A percentile compares a stretch with the other conserved stretches of the same genome.
Conservation (phyloP, 2,329 filamentous ascomycete genomes). For the Xylaria sp. region DNA sequence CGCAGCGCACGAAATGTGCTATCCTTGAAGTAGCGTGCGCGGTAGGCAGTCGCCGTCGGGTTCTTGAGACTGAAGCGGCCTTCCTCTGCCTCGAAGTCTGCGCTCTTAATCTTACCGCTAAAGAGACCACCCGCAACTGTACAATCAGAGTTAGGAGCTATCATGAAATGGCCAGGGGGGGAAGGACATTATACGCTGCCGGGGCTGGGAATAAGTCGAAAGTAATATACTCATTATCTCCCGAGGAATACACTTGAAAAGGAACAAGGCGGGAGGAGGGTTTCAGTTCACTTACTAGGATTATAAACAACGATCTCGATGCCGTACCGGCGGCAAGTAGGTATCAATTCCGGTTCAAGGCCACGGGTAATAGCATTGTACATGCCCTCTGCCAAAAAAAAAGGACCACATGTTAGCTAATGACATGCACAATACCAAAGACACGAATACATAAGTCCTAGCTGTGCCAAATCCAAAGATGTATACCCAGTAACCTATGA, state of each 20-base stretch:
- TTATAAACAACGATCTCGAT: conserved; percentile 84
- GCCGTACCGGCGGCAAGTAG: conserved; percentile 75
- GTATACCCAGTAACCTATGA: too few species aligned
- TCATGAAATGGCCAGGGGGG: too few species aligned
- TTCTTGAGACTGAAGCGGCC: conserved; percentile 71
- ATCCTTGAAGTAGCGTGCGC: conserved; percentile 74
- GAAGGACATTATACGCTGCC: too few species aligned
- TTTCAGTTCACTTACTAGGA: conserved; percentile 50
- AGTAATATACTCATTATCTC: too few species aligned
- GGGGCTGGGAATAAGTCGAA: too few species aligned
- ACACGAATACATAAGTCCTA: not conserved
- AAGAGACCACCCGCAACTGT: conserved; percentile 76
- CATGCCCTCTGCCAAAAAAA: conserved; percentile 61
- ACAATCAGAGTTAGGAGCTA: not conserved
- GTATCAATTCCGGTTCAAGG: conserved; percentile 76
- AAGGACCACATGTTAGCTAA: not conserved
- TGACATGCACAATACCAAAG: not conserved
- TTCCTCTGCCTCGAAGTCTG: conserved; percentile 64
- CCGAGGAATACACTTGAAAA: not conserved
- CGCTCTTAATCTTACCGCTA: conserved; percentile 76
- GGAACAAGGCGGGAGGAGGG: not conserved
- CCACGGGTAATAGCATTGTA: conserved; percentile 80
- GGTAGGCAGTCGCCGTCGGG: conserved; percentile 60
- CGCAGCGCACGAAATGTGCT: conserved; percentile 66
- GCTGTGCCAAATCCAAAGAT: not conserved